Evolutionary conservation across 2,329 filamentous ascomycete species (phyloP).

Genomic region (Fusarium sp.): DNA sequence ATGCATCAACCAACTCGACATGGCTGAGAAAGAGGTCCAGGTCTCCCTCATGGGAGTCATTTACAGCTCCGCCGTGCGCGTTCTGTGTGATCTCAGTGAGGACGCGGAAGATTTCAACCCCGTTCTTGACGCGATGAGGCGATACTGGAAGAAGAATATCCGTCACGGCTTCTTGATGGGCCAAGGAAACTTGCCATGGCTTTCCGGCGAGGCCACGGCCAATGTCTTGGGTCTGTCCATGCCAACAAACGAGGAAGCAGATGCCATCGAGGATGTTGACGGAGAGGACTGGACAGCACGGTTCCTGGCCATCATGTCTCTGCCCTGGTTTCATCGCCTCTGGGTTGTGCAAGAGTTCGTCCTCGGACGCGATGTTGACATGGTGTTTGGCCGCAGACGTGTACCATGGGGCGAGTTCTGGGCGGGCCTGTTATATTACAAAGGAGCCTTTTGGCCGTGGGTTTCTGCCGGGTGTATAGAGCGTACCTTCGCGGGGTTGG

Average conservation of each 20-base stretch:
- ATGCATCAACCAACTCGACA: constrained; percentile 18
- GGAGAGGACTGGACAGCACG: not conserved
- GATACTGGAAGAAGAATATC: constrained; percentile 20
- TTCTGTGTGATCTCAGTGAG: constrained; percentile 14
- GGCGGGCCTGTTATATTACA: not conserved
- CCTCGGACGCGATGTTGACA: constrained; percentile 10
- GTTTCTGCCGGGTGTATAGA: fast-evolving
- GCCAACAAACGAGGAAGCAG: not conserved
- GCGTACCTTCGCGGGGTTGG: no score
- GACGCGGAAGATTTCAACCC: not conserved
- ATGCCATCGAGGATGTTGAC: not conserved
- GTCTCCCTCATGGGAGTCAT: constrained; percentile 21
- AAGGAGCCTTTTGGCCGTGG: not conserved
- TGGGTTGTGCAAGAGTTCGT: constrained; percentile 33
- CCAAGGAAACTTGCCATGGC: not conserved
- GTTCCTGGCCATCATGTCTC: not conserved
- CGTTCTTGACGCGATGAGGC: not conserved
- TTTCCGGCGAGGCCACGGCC: not conserved
- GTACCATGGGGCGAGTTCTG: constrained; percentile 15
- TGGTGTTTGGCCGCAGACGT: constrained; percentile 11
- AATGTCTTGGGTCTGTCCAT: not conserved
- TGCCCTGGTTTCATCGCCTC: constrained; percentile 23
- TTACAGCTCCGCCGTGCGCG: constrained; percentile 15
- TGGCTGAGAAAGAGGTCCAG: constrained; percentile 11
- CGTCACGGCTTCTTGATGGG: not conserved